Evolutionary conservation across 805 yeast genomes (phyloP), one percentile per base, ranked within the genome.

Genomic region (Metschnikowia cerradonensis): DNA sequence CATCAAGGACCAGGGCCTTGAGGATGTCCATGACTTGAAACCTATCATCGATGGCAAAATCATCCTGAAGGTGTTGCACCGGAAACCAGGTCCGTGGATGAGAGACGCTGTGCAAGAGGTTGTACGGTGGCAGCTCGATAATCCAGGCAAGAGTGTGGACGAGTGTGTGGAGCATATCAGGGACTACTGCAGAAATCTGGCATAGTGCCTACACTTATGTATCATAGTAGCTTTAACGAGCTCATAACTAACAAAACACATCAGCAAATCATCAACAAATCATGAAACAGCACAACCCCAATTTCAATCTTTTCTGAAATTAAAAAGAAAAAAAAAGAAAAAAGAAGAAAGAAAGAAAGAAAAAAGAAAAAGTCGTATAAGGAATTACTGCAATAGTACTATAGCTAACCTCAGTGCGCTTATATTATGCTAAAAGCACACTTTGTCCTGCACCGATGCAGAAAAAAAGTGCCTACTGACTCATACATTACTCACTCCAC

Each of bases 21-120:
- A 56, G 2, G 62, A 73, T 2, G 82, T 78, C 0, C 75, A 80
- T 60, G 63, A 60, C 0, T 52, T 86, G 50, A 86, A 81, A 60
- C 88, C 92, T 1, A 56, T 88, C 6, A 66, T 91, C 11, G 90
- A 88, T 65, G 96, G 99, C 14, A 89, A 87, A 58, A 78, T 80
- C 41, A 66, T 92, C 41, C 70, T 78, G 47, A 67, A 71, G 40
- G 66, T 72, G 19, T 66, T 87, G 30, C 68, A 75, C 20, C 71
- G 73, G 49, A 86, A 85, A 61, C 88, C 92, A 0, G 99, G 99
- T 0, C 90, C 91, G 5, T 90, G 97, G 97, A 75, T 92, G 78
- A 74, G 80, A 7, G 67, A 67, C 7, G 67, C 83, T 7, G 77
- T 81, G 52, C 80, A 81, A 6, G 66, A 76, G 41, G 75, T 88